Percentiles rank a stretch among this genome's conserved stretches.
These are phyloP conservation scores for Fraxinus sp. DNA, from an alignment of 305 asterid species.

Conservation along the genomic window DNA sequence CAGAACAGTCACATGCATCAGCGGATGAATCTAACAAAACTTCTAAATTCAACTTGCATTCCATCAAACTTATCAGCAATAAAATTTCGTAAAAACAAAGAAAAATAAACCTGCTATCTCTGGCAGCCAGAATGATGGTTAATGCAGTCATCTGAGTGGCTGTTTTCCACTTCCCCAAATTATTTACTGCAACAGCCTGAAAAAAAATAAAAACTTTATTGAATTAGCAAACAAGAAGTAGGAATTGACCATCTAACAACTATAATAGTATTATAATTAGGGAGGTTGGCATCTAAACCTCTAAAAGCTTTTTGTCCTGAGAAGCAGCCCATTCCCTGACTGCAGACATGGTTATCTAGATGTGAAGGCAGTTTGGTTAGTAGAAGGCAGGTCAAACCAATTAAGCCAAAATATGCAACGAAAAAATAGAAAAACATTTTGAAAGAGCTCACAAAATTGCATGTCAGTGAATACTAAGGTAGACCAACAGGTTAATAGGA, in stretches of 20 bases:
- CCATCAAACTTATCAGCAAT: background rate
- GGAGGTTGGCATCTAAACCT: conserved; percentile 44
- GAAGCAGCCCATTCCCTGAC: conserved; percentile 99
- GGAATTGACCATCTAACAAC: conserved; percentile 6
- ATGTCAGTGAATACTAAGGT: background rate
- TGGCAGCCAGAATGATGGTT: conserved; percentile 73
- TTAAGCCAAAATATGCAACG: background rate
- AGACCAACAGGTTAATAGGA: background rate
- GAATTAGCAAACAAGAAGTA: conserved; percentile 15
- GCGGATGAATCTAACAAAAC: conserved; percentile 22
- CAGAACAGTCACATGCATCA: conserved; percentile 12
- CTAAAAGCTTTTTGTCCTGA: conserved; percentile 77
- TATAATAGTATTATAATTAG: conserved; percentile 14
- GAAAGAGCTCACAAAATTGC: background rate
- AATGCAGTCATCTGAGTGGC: conserved; percentile 89
- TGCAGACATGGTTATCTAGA: conserved; percentile 96
- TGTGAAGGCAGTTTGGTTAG: conserved; percentile 15
- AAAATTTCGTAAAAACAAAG: background rate
- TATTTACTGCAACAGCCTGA: conserved; percentile 94
- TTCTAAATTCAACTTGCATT: background rate
- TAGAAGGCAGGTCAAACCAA: background rate
- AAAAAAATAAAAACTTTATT: background rate
- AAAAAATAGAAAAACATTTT: background rate
- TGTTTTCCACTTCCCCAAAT: conserved; percentile 96
- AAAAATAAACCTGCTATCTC: conserved; percentile 70